Evolutionary conservation across 2,329 filamentous ascomycete species (phyloP).

Genomic region (Gaeumannomyces sp.): DNA sequence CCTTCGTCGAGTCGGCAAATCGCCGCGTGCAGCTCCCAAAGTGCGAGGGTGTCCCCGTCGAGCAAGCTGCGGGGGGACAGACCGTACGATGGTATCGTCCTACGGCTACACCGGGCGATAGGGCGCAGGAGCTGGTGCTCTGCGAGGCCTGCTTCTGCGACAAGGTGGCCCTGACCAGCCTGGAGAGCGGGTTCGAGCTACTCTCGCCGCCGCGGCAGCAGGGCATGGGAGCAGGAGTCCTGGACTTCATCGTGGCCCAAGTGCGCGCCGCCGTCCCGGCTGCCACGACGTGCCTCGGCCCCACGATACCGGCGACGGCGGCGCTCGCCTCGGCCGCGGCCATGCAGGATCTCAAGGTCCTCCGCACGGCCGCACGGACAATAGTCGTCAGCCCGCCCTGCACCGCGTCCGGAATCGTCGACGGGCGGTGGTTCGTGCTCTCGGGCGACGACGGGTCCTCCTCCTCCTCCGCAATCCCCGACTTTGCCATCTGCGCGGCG

Average conservation of each 20-base stretch:
- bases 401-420: neutral
- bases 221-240: neutral
- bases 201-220: neutral
- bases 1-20: constrained; percentile 1
- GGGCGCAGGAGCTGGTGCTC: neutral
- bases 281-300: neutral
- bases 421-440: neutral
- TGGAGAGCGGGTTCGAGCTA: neutral
- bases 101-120: neutral
- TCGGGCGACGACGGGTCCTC: neutral
- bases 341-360: neutral
- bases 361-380: neutral
- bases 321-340: neutral
- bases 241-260: neutral
- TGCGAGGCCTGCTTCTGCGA: constrained; percentile 5
- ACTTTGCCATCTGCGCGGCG: constrained; percentile 5
- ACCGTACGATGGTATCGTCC: neutral
- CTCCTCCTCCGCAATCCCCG: neutral
- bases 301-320: neutral
- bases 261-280: neutral
- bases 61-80: neutral
- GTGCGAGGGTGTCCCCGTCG: neutral
- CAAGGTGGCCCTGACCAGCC: constrained; percentile 2
- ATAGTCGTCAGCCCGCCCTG: constrained; percentile 1
- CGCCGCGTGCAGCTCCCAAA: neutral